A percentile compares a stretch with the other conserved stretches of the same genome.
Evolutionary conservation across 441 rosid species (phyloP).

Genomic region (Adansonia rubrostipa): DNA sequence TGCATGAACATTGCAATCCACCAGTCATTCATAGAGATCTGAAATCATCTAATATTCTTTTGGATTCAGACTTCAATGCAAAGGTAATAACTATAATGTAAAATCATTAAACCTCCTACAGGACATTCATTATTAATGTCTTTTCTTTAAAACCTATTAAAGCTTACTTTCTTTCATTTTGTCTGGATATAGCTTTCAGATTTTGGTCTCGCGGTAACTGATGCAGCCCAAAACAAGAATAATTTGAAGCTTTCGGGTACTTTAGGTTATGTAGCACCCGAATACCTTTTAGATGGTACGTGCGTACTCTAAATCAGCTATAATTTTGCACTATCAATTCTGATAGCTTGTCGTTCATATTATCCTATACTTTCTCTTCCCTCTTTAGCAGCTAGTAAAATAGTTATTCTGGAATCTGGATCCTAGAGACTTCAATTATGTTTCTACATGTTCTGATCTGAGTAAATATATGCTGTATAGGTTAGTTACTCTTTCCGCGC

Average conservation of each 20-base stretch:
- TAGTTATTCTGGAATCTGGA: background rate
- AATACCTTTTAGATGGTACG: slow-evolving; percentile 84
- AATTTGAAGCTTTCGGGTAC: slow-evolving; percentile 91
- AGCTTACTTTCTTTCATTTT: slow-evolving; percentile 18
- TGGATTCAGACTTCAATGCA: slow-evolving; percentile 84
- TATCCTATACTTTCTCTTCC: slow-evolving; percentile 22
- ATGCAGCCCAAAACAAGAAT: slow-evolving; percentile 65
- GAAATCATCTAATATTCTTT: slow-evolving; percentile 89
- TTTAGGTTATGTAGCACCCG: slow-evolving; percentile 91
- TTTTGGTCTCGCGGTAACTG: slow-evolving; percentile 88
- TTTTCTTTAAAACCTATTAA: slow-evolving; percentile 17
- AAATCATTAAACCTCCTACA: background rate
- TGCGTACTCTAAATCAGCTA: slow-evolving; percentile 1
- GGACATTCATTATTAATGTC: slow-evolving; percentile 15
- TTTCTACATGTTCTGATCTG: slow-evolving; percentile 6
- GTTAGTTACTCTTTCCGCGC: slow-evolving; percentile 18
- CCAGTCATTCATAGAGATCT: slow-evolving; percentile 95
- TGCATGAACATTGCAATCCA: slow-evolving; percentile 89
- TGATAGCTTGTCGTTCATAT: background rate
- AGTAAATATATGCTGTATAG: background rate
- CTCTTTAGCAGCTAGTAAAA: background rate
- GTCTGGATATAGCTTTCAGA: slow-evolving; percentile 75
- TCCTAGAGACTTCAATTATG: slow-evolving; percentile 27
- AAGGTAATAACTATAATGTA: slow-evolving; percentile 55
- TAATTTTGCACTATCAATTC: background rate